Percentiles rank a stretch among this genome's conserved stretches.
phyloP scores from a whole-genome alignment of 2,329 filamentous ascomycete species.

The Alternaria brassicae region DNA sequence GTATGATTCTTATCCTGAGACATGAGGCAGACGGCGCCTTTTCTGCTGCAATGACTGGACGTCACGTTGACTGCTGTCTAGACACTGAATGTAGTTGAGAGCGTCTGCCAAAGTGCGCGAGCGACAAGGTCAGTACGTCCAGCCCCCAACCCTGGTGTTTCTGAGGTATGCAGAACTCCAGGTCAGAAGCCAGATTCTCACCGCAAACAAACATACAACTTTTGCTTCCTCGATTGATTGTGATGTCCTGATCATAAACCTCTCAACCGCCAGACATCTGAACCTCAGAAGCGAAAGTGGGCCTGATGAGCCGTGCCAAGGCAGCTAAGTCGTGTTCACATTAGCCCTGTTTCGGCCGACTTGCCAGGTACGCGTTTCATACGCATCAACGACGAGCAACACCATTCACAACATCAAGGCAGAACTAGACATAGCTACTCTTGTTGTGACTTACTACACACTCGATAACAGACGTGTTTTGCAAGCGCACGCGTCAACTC shows the following conservation, averaged over 20 bases:
- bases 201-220: accelerated
- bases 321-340: not conserved
- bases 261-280: not conserved
- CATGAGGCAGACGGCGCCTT: not conserved
- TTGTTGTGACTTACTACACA: not conserved
- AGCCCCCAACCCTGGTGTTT: not conserved
- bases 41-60: not conserved
- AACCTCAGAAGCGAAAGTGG: constrained; percentile 26
- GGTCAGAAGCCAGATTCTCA: too few relatives aligned
- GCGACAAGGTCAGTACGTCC: not conserved
- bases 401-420: constrained; percentile 16
- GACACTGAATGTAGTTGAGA: not conserved
- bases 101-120: not conserved
- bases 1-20: not conserved
- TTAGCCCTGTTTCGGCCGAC: constrained; percentile 10
- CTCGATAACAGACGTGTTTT: not conserved
- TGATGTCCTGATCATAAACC: not conserved
- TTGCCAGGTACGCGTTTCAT: constrained; percentile 31
- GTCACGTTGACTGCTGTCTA: not conserved
- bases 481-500: not conserved
- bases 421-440: not conserved
- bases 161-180: not conserved
- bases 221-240: not conserved
- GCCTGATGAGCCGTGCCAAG: constrained; percentile 12
- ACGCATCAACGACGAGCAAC: constrained; percentile 9